Evolutionary conservation across 2,329 filamentous ascomycete species (phyloP), one percentile per base, ranked within the genome.

Genomic region (Penicillium sp.): DNA sequence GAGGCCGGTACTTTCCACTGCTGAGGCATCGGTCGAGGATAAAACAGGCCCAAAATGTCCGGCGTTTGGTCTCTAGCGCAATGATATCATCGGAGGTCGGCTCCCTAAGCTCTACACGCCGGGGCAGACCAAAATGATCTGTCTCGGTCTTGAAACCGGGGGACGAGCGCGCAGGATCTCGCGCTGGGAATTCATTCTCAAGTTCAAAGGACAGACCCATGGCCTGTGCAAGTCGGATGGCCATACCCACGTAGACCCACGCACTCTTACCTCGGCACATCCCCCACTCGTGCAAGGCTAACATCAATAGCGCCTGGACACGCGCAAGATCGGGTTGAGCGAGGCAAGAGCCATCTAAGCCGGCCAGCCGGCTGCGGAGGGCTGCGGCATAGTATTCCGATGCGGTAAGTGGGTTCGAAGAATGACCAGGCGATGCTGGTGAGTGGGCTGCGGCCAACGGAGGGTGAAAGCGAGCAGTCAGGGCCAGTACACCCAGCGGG

Each of bases 1-100:
- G 78, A 2, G 81, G 82, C 5, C 82, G 76, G 63, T 82, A 79
- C 55, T 80, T 81, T 19, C 82, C 82, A 62, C 79, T 80, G 62
- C 81, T 83, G 27, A 84, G 62, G 58, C 81, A 83, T 4, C 81
- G 76, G 67, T 84, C 82, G 65, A 84, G 72, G 49, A 83, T 80
- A 64, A 82, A 84, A 61, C 82, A 84, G 50, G 80, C 81, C 82
- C 82, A 84, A 60, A 84, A 83, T 0, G 81, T 84, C 5, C 82
- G 78, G 16, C 82, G 77, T 58, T 78, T 76, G 3, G 80, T 80
- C 65, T 85, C 83, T 58, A 81, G 79, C 16, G 78, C 70, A 47
- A 84, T 81, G 47, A 83, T 79, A 36, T 76, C 76, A 54, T 84
- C 80, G 3, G 66, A 72, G 4, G 62, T 75, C 53, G 70, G 71